Conservation (phyloP, 495 filamentous ascomycete species). For the Trichocladium uniseriatum region DNA sequence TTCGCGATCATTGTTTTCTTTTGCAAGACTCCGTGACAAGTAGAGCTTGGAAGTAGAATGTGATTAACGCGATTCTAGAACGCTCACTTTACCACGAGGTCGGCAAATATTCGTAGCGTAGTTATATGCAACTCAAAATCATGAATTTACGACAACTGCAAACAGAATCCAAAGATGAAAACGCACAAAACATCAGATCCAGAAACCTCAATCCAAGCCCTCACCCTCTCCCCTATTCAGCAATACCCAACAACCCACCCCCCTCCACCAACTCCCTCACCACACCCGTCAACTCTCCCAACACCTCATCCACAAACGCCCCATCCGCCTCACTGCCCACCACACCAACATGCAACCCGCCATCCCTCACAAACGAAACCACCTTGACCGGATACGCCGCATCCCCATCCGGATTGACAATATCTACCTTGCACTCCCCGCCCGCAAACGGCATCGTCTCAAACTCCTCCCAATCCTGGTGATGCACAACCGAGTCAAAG, state of each 20-base stretch:
- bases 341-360: constrained; percentile 4
- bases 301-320: background rate
- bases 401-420: constrained; percentile 7
- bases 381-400: constrained; percentile 3
- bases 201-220: too few species aligned
- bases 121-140: too few species aligned
- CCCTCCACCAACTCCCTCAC: background rate
- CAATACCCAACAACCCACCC: background rate
- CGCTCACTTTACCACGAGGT: too few species aligned
- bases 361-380: constrained; percentile 4
- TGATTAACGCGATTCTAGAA: too few species aligned
- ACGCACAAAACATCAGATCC: too few species aligned
- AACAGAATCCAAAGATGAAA: too few species aligned
- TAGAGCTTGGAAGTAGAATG: too few species aligned
- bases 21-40: too few species aligned
- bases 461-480: constrained; percentile 39
- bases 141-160: too few species aligned
- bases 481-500: constrained; percentile 37
- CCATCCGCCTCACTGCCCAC: constrained; percentile 1
- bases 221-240: too few species aligned
- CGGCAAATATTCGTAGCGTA: too few species aligned
- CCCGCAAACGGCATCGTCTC: constrained; percentile 27
- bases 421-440: background rate
- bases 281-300: background rate
- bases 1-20: too few species aligned